Conservation (phyloP, 371 early-diverging fungal species). For the Saksenaea oblongispora region DNA sequence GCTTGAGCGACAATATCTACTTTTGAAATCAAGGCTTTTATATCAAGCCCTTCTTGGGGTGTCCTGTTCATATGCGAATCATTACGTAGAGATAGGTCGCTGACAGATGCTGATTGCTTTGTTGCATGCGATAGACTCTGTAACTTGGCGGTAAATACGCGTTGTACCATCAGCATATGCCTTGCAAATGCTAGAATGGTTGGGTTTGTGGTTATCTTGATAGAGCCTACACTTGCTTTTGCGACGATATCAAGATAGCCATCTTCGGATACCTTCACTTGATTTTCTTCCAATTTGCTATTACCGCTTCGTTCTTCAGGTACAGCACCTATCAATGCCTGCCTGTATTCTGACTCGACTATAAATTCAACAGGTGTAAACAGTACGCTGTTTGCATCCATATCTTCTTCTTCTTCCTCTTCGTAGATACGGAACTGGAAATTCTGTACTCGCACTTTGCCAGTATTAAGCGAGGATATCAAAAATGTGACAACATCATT, state of each 20-base stretch:
- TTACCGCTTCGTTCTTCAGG: not conserved
- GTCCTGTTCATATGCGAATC: not conserved
- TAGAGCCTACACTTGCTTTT: conserved; percentile 46
- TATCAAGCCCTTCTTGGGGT: conserved; percentile 15
- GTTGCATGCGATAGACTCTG: conserved; percentile 33
- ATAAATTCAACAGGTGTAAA: conserved; percentile 30
- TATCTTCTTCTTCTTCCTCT: conserved; percentile 30
- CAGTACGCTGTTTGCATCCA: conserved; percentile 42
- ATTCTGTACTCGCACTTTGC: conserved; percentile 26
- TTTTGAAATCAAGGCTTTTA: conserved; percentile 29
- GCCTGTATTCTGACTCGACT: conserved; percentile 38
- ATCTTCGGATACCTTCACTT: conserved; percentile 14
- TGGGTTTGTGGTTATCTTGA: conserved; percentile 60
- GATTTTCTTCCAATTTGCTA: conserved; percentile 19
- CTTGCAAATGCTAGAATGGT: conserved; percentile 72
- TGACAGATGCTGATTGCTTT: not conserved
- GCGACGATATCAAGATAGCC: conserved; percentile 58
- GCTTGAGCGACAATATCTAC: conserved; percentile 48
- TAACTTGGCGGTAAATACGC: conserved; percentile 63
- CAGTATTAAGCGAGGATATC: conserved; percentile 37
- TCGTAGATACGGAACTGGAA: conserved; percentile 50
- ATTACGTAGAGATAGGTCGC: not conserved
- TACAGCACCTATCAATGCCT: conserved; percentile 19
- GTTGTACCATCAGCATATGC: conserved; percentile 72
- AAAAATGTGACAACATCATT: conserved; percentile 35